Percentiles rank a stretch among this genome's conserved stretches.
phyloP scores from a whole-genome alignment of 2,329 filamentous ascomycete genomes.

The Fusarium sp. region DNA sequence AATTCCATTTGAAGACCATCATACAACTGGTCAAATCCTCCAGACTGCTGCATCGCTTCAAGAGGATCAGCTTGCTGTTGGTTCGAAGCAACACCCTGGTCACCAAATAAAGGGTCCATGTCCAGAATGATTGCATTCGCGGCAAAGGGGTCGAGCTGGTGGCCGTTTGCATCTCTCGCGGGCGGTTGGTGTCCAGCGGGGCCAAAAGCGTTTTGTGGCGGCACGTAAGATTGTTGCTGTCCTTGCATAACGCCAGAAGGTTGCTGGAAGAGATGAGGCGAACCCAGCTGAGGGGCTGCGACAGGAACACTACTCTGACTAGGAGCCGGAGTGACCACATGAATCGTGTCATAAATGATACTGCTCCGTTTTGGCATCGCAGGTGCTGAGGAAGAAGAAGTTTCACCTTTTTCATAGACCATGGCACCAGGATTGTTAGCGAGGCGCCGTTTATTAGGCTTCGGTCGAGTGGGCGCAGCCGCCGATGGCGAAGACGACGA shows the following conservation, averaged over 20 bases:
- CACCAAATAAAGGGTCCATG: neutral
- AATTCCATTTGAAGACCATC: neutral
- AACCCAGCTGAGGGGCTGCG: neutral
- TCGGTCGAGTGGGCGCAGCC: neutral
- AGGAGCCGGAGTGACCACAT: neutral
- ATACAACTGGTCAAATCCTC: neutral
- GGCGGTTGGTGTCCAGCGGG: neutral
- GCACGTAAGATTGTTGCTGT: neutral
- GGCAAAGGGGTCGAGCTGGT: neutral
- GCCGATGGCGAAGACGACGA: neutral
- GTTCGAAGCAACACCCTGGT: neutral
- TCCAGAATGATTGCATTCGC: neutral
- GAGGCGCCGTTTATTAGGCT: neutral
- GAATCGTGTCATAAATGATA: neutral
- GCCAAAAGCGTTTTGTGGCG: neutral
- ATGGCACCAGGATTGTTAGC: neutral
- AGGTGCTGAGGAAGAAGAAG: neutral
- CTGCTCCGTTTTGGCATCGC: neutral
- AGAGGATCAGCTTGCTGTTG: neutral
- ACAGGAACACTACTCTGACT: neutral
- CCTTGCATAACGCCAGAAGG: neutral
- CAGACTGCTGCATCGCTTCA: neutral
- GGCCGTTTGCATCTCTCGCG: neutral
- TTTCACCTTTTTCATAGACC: neutral
- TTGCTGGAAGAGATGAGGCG: neutral